Evolutionary conservation across 192 early-diverging fungal genomes (phyloP).

Genomic region (Backusella morwellensis): DNA sequence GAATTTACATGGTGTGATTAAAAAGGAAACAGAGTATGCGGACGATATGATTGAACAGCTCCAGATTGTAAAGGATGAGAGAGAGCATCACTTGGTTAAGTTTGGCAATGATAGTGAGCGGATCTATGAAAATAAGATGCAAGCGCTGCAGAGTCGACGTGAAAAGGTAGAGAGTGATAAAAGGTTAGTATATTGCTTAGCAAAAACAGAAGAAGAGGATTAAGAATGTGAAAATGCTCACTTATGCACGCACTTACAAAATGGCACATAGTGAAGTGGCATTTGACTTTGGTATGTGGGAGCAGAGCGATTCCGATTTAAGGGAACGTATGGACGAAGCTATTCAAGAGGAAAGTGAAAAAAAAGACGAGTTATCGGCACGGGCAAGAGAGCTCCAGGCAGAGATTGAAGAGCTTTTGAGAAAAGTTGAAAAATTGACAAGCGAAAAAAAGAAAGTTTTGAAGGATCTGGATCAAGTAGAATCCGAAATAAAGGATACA

Average conservation of each 20-base stretch:
- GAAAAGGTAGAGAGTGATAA: not conserved
- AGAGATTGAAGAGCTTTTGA: not conserved
- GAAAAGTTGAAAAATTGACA: not conserved
- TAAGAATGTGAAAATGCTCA: not conserved
- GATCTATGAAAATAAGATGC: not conserved
- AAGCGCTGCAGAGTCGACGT: not conserved
- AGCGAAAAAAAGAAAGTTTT: not conserved
- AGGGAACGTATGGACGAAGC: slow-evolving; percentile 11
- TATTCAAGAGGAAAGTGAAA: not conserved
- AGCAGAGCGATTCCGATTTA: slow-evolving; percentile 8
- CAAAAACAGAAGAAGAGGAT: not conserved
- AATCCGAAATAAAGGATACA: not conserved
- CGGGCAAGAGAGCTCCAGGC: not conserved
- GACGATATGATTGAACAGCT: not conserved
- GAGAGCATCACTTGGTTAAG: not conserved
- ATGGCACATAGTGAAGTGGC: slow-evolving; percentile 6
- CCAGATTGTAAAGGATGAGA: not conserved
- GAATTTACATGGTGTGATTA: not conserved
- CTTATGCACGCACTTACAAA: too few species aligned
- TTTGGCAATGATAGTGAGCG: not conserved
- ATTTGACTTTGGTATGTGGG: slow-evolving; percentile 14
- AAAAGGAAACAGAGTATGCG: not conserved
- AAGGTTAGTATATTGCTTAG: not conserved
- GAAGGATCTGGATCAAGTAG: not conserved
- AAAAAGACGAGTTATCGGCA: not conserved